phyloP scores from a whole-genome alignment of 1,139 yeast genomes.

The Geotrichum fermentans region DNA sequence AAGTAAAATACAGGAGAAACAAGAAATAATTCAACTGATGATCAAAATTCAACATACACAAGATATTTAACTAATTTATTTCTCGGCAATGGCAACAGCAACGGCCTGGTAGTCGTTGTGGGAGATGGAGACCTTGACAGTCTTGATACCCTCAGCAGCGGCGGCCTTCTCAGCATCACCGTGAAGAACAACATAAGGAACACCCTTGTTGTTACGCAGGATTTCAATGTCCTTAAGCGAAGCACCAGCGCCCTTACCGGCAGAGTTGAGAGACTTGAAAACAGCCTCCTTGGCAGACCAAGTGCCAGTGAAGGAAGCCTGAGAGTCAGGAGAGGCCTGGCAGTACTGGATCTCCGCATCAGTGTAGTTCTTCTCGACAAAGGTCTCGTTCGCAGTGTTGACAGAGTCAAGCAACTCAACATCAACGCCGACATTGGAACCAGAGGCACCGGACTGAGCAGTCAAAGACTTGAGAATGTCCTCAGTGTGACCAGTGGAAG shows the following conservation, averaged over 20 bases:
- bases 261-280: constrained; percentile 87
- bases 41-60: too few relatives aligned
- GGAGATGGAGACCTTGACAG: constrained; percentile 80
- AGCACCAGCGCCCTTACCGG: constrained; percentile 93
- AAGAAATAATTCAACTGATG: too few relatives aligned
- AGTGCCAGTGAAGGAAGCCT: constrained; percentile 91
- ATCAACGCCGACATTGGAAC: constrained; percentile 90
- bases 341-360: constrained; percentile 75
- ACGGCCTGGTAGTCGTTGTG: constrained; percentile 97
- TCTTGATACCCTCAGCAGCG: constrained; percentile 58
- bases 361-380: constrained; percentile 89
- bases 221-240: constrained; percentile 87
- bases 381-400: constrained; percentile 80
- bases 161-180: constrained; percentile 81
- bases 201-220: constrained; percentile 66
- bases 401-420: constrained; percentile 82
- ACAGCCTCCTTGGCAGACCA: constrained; percentile 99
- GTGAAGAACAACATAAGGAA: constrained; percentile 69
- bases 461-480: constrained; percentile 38
- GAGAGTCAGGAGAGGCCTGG: constrained; percentile 55
- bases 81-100: constrained; percentile 87
- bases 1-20: too few relatives aligned
- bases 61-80: constrained; percentile 20
- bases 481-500: constrained; percentile 41
- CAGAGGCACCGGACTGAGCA: constrained; percentile 47